phyloP scores from a whole-genome alignment of 257 asterid genomes.

The Forsythia suspensa region DNA sequence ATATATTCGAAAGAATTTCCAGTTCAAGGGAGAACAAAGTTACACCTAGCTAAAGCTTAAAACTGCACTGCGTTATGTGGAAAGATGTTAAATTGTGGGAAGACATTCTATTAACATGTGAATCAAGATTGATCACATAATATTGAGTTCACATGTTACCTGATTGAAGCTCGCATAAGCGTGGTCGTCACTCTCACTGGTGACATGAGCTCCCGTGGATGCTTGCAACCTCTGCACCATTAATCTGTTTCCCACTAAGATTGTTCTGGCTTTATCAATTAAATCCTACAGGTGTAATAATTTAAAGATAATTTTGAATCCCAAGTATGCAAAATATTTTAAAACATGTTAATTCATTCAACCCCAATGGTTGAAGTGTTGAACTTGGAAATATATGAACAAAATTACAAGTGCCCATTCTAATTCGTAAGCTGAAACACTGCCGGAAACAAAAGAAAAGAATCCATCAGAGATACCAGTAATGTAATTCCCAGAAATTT shows the following conservation, averaged over 20 bases:
- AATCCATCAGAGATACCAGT: background rate
- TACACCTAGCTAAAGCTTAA: background rate
- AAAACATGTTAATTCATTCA: background rate
- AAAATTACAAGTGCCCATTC: slow-evolving; percentile 2
- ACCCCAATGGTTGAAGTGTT: background rate
- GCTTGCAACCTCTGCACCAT: slow-evolving; percentile 69
- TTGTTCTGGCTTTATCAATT: slow-evolving; percentile 80
- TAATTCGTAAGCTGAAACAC: slow-evolving; percentile 1
- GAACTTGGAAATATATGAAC: background rate
- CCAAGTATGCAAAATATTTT: background rate
- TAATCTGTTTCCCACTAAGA: slow-evolving; percentile 81
- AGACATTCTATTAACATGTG: background rate
- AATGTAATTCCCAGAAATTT: background rate
- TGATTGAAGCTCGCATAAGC: slow-evolving; percentile 70
- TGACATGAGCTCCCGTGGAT: slow-evolving; percentile 56
- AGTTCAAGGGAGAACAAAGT: background rate
- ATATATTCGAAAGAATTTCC: background rate
- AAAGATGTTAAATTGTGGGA: background rate
- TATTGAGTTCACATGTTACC: slow-evolving; percentile 35
- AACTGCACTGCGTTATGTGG: background rate
- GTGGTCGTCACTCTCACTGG: slow-evolving; percentile 58
- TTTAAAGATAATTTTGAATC: background rate
- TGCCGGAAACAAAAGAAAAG: background rate
- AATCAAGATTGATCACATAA: background rate
- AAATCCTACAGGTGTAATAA: slow-evolving; percentile 58